Evolutionary conservation across 208 protist species (phyloP), one percentile per base, ranked within the genome.

Genomic region (Leishmania braziliensis): DNA sequence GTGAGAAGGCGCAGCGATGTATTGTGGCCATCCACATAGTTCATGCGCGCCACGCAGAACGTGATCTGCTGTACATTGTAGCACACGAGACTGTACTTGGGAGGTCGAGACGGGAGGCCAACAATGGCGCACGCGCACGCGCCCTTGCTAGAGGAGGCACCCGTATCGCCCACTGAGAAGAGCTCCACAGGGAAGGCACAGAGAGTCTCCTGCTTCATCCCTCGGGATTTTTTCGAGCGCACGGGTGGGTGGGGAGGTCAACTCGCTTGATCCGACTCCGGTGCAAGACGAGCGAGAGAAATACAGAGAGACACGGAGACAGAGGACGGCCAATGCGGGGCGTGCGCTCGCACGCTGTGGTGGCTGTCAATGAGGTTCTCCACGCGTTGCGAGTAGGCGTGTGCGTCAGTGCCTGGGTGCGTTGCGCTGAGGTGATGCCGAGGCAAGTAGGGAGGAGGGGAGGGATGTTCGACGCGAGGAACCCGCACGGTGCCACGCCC

Each of bases 71-170:
- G 71, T 4, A 84, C 90, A 75, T 90, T 93, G 85, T 97, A 97
- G 88, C 92, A 97, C 10, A 97, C 94, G 56, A 96, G 70, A 51
- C 84, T 95, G 83, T 96, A 97, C 78, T 90, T 92, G 33, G 91
- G 88, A 20, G 87, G 87, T 23, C 84, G 81, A 20, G 79, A 66
- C 5, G 91, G 87, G 1, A 92, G 78, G 51, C 78, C 87, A 8
- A 95, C 93, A 63, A 96, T 81, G 33, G 93, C 93, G 70, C 91
- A 95, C 29, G 89, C 88, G 65, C 91, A 95, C 60, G 85, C 84
- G 12, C 93, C 93, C 54, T 88, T 86, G 74, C 90, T 90, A 12
- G 86, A 65, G 5, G 90, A 83, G 56, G 87, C 90, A 53, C 83
- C 86, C 10, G 76, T 82, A 74, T 92, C 81, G 54, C 85, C 78